Conservation (phyloP, 768 basidiomycete genomes). For the Suillus subaureus region DNA sequence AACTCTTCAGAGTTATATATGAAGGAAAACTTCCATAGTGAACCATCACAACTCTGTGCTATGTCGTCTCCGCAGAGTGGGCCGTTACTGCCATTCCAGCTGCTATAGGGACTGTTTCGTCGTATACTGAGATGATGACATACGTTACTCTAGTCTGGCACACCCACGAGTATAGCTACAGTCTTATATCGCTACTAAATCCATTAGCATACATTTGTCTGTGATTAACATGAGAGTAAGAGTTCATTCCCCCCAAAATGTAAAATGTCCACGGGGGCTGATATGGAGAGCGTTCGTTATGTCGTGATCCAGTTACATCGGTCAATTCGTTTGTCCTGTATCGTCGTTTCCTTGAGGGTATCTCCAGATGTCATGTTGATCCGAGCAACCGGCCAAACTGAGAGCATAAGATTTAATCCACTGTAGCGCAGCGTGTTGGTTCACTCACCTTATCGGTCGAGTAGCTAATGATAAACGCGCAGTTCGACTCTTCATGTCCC, state of each 20-base stretch:
- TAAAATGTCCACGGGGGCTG: background rate
- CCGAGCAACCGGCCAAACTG: background rate
- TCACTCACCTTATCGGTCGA: constrained; percentile 1
- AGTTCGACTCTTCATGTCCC: background rate
- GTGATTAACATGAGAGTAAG: background rate
- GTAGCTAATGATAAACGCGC: background rate
- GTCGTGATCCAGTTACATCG: background rate
- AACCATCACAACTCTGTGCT: background rate
- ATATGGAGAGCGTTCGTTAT: background rate
- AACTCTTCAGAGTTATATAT: background rate
- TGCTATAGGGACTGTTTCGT: background rate
- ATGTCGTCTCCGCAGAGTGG: background rate
- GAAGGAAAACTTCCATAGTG: background rate
- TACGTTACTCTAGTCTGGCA: background rate
- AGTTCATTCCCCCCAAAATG: background rate
- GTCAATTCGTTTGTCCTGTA: background rate
- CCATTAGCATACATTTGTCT: background rate
- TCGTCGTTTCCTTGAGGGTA: background rate
- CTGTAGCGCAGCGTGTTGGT: background rate
- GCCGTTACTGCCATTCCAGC: background rate
- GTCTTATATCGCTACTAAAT: background rate
- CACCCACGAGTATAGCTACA: background rate
- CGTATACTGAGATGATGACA: background rate
- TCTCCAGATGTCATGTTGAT: background rate
- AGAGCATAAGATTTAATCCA: background rate